Percentiles rank a stretch among this genome's conserved stretches.
Evolutionary conservation across 2,329 filamentous ascomycete genomes (phyloP).

Genomic region (Pyricularia sp.): DNA sequence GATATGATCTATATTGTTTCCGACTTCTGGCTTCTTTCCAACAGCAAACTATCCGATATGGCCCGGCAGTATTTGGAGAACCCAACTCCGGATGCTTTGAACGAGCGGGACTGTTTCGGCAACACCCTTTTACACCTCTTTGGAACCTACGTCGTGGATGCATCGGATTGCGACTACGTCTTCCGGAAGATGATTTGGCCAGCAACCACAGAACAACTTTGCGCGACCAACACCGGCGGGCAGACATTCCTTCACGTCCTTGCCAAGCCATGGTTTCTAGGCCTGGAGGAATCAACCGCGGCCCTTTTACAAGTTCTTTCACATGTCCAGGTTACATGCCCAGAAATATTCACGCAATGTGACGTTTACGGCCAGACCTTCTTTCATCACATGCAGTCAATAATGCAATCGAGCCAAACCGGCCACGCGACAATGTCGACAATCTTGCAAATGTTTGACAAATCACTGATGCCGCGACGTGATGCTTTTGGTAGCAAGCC

Average conservation of each 20-base stretch:
- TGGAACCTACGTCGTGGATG: slow-evolving; percentile 22
- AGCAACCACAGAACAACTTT: slow-evolving; percentile 12
- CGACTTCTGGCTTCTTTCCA: slow-evolving; percentile 18
- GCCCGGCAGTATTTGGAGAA: slow-evolving; percentile 14
- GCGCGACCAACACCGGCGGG: slow-evolving; percentile 30
- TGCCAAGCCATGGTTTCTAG: slow-evolving; percentile 22
- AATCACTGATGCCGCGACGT: slow-evolving; percentile 24
- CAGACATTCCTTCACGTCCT: slow-evolving; percentile 41
- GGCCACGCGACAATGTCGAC: slow-evolving; percentile 18
- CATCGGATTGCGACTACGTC: slow-evolving; percentile 13
- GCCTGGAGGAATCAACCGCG: slow-evolving; percentile 13
- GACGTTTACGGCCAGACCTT: slow-evolving; percentile 45
- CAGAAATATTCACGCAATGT: slow-evolving; percentile 5
- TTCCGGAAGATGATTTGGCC: slow-evolving; percentile 18
- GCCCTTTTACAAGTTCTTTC: slow-evolving; percentile 18
- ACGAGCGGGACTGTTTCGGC: slow-evolving; percentile 30
- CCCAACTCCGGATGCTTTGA: slow-evolving; percentile 13
- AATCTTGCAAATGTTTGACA: slow-evolving; percentile 25
- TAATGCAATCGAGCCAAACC: slow-evolving; percentile 11
- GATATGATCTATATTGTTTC: slow-evolving; percentile 13
- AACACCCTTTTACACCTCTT: slow-evolving; percentile 39
- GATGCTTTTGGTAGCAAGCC: slow-evolving; percentile 38
- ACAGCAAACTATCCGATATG: slow-evolving; percentile 18
- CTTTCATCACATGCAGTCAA: slow-evolving; percentile 33
- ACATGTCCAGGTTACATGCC: slow-evolving; percentile 15